phyloP scores from a whole-genome alignment of 202 grass and related monocot genomes.

The Digitaria exilis region DNA sequence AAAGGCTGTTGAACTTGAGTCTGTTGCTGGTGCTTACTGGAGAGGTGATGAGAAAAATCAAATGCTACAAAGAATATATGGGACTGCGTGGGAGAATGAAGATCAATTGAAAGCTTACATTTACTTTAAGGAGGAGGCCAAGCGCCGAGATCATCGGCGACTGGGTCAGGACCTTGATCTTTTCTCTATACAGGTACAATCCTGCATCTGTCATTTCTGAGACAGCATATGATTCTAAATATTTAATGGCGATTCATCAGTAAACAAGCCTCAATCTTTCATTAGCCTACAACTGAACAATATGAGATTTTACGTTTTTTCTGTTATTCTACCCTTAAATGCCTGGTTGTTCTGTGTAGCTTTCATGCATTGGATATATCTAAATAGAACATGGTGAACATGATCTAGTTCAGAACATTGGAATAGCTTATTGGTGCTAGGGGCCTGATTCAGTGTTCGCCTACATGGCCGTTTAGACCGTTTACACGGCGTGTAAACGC shows the following conservation, averaged over 20 bases:
- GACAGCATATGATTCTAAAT: not conserved
- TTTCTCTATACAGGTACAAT: slow-evolving; percentile 90
- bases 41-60: slow-evolving; percentile 91
- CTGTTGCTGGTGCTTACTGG: slow-evolving; percentile 96
- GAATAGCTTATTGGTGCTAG: not conserved
- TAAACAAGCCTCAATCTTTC: not conserved
- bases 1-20: slow-evolving; percentile 90
- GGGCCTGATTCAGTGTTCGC: too few species aligned
- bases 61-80: slow-evolving; percentile 97
- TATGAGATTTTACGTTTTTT: not conserved
- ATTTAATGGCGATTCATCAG: not conserved
- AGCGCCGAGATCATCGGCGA: slow-evolving; percentile 86
- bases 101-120: slow-evolving; percentile 82
- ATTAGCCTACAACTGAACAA: not conserved
- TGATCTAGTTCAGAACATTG: not conserved
- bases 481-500: too few species aligned
- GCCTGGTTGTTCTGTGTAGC: slow-evolving; percentile 3
- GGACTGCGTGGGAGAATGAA: slow-evolving; percentile 95
- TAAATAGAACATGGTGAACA: not conserved
- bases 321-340: not conserved
- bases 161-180: slow-evolving; percentile 97
- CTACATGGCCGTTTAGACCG: too few species aligned
- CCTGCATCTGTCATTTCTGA: not conserved
- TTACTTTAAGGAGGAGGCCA: slow-evolving; percentile 93
- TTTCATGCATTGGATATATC: not conserved